Evolutionary conservation across 164 flowering plant genomes (phyloP).

Genomic region (Umbilicus rupestris): DNA sequence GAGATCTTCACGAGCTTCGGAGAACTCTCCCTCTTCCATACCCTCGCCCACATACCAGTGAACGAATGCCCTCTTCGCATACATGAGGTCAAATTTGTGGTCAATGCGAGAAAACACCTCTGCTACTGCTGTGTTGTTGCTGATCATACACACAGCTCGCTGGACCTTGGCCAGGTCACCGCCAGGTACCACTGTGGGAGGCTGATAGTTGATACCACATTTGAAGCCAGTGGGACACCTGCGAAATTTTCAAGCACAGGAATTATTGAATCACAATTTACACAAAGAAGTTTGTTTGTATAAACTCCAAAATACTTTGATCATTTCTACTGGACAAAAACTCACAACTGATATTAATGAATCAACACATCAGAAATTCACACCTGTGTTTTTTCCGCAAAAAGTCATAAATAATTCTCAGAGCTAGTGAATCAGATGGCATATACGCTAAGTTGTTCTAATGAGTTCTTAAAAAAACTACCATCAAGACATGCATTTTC

Average conservation of each 20-base stretch:
- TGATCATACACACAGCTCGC: slow-evolving; percentile 49
- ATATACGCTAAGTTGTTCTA: too few species aligned
- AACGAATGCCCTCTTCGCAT: slow-evolving; percentile 42
- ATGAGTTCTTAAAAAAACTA: too few species aligned
- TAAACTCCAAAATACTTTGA: too few species aligned
- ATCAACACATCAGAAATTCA: too few species aligned
- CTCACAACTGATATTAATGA: too few species aligned
- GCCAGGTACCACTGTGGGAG: slow-evolving; percentile 45
- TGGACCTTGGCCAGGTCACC: slow-evolving; percentile 48
- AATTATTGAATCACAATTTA: not conserved
- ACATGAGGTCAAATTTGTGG: slow-evolving; percentile 46
- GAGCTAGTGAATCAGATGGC: too few species aligned
- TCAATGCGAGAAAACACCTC: slow-evolving; percentile 44
- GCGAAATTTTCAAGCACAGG: not conserved
- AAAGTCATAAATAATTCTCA: too few species aligned
- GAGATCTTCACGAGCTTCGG: slow-evolving; percentile 46
- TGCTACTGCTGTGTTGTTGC: slow-evolving; percentile 47
- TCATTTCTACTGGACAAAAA: too few species aligned
- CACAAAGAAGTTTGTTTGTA: too few species aligned
- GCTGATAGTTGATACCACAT: slow-evolving; percentile 45
- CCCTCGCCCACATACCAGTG: slow-evolving; percentile 54
- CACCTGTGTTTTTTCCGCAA: too few species aligned
- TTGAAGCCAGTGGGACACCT: slow-evolving; percentile 56
- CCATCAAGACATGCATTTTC: not conserved
- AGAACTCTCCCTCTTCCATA: slow-evolving; percentile 50